Evolutionary conservation across 768 basidiomycete species (phyloP), one percentile per base, ranked within the genome.

Genomic region (Amanita inopinata): DNA sequence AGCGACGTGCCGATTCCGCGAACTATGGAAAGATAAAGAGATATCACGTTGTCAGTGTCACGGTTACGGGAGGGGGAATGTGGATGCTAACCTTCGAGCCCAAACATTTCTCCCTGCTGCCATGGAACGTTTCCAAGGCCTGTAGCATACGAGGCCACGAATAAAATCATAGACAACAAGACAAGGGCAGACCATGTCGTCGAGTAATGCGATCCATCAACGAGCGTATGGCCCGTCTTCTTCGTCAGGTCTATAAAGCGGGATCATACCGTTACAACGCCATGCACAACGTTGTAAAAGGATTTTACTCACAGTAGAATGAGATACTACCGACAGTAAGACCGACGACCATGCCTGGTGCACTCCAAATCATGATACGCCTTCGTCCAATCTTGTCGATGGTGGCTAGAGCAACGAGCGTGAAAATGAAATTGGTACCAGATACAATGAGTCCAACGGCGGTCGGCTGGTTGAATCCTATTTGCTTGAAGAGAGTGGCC

Each of bases 71-170:
- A 10, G 30, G 6, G 37, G 19, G 14, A 28, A 14, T 9, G 14
- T 28, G 20, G 30, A 20, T 12, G 56, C 61, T 20, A 31, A 75
- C 78, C 77, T 67, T 87, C 83, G 28, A 89, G 71, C 14, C 71
- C 67, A 61, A 90, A 90, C 8, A 91, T 69, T 55, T 89, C 87
- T 33, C 84, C 85, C 57, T 88, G 87, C 53, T 87, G 84, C 87
- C 87, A 89, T 0, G 87, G 87, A 2, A 87, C 77, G 52, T 85
- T 84, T 0, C 85, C 85, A 11, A 87, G 61, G 3, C 85, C 81
- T 2, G 74, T 81, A 0, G 84, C 88, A 53, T 90, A 91, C 7
- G 80, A 80, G 1, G 82, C 82, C 15, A 88, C 85, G 60, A 82
- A 90, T 50, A 84, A 55, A 49, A 91, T 76, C 83, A 90, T 89